A percentile compares a stretch with the other conserved stretches of the same genome.
Evolutionary conservation across 1,284 basidiomycete species (phyloP).

Genomic region (Cryptococcus floricola): DNA sequence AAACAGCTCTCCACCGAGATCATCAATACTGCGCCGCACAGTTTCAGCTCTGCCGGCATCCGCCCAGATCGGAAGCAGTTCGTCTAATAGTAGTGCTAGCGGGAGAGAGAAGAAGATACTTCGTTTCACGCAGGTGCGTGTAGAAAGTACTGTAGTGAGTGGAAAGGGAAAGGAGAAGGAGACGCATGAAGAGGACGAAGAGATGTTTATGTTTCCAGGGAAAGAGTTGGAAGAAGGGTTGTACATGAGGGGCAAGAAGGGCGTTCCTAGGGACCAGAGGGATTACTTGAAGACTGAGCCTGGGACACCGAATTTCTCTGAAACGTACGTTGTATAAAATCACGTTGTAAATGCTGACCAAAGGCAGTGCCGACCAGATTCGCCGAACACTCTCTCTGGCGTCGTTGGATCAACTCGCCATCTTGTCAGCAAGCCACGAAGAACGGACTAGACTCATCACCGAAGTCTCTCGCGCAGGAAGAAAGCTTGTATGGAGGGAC

Average conservation of each 20-base stretch:
- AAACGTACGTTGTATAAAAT: slow-evolving; percentile 36
- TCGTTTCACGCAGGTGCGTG: slow-evolving; percentile 23
- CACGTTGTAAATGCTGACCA: neutral
- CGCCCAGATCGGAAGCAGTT: neutral
- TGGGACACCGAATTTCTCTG: slow-evolving; percentile 46
- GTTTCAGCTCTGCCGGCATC: slow-evolving; percentile 14
- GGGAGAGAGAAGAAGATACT: slow-evolving; percentile 26
- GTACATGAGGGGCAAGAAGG: slow-evolving; percentile 9
- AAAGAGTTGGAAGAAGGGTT: slow-evolving; percentile 10
- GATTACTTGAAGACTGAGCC: slow-evolving; percentile 38
- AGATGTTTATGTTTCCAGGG: slow-evolving; percentile 15
- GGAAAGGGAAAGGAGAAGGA: neutral
- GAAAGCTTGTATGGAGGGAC: slow-evolving; percentile 70
- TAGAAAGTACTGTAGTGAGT: slow-evolving; percentile 1
- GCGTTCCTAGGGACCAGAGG: slow-evolving; percentile 31
- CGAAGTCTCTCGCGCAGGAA: slow-evolving; percentile 31
- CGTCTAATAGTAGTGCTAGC: neutral
- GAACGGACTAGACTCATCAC: slow-evolving; percentile 37
- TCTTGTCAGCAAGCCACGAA: slow-evolving; percentile 28
- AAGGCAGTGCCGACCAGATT: slow-evolving; percentile 45
- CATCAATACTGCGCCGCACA: slow-evolving; percentile 13
- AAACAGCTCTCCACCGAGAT: neutral
- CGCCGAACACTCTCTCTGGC: slow-evolving; percentile 49
- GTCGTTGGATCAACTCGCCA: slow-evolving; percentile 40
- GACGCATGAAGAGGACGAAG: neutral